phyloP scores from a whole-genome alignment of 768 basidiomycete genomes.

The Lactarius sp. region DNA sequence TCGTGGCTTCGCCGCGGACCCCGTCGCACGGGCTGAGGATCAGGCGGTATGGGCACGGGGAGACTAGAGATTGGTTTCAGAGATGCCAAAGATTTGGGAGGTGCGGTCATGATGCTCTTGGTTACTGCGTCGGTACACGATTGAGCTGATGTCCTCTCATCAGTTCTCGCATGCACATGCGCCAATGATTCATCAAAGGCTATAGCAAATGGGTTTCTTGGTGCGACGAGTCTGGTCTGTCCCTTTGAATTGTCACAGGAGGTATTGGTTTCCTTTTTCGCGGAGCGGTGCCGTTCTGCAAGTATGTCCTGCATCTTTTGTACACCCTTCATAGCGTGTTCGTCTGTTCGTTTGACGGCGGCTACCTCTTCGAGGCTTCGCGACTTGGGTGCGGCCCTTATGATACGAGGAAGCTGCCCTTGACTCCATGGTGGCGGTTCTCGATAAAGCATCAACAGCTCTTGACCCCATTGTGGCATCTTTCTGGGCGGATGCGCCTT shows the following conservation, averaged over 20 bases:
- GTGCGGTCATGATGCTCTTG: constrained; percentile 3
- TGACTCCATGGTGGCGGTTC: constrained; percentile 24
- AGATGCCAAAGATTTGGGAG: background rate
- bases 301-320: constrained; percentile 11
- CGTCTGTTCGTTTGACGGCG: constrained; percentile 1
- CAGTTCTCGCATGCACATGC: background rate
- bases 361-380: background rate
- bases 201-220: constrained; percentile 13
- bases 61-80: constrained; percentile 18
- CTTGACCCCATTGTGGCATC: constrained; percentile 19
- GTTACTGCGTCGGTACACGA: background rate
- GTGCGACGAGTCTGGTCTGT: background rate
- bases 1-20: background rate
- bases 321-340: background rate
- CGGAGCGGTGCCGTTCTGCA: constrained; percentile 3
- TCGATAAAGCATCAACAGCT: constrained; percentile 24
- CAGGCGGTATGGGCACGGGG: constrained; percentile 9
- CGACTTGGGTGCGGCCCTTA: background rate
- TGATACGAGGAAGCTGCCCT: constrained; percentile 6
- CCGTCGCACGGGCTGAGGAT: background rate
- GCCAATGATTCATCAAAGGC: background rate
- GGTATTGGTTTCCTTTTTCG: background rate
- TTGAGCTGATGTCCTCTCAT: background rate
- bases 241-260: background rate
- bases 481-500: background rate